Evolutionary conservation across 441 rosid genomes (phyloP), one percentile per base, ranked within the genome.

Genomic region (Croton setiger): DNA sequence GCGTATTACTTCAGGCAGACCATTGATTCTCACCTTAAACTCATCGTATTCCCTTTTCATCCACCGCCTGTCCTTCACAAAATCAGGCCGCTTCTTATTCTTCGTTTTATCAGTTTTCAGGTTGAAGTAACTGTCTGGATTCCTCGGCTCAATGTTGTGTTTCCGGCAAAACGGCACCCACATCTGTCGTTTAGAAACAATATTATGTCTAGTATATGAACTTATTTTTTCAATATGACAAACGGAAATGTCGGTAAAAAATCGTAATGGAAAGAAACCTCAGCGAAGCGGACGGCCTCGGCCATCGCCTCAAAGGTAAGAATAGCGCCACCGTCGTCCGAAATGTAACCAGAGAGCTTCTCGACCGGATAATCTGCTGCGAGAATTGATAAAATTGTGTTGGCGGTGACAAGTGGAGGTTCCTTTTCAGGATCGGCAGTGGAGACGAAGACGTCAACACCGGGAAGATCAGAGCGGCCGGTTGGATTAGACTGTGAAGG

Each of bases 91-190:
- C 57, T 87, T 87, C 84, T 90, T 93, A 76, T 85, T 82, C 79
- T 84, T 90, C 0, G 91, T 86, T 0, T 89, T 92, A 67, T 93
- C 96, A 0, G 71, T 78, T 68, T 86, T 85, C 66, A 74, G 4
- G 75, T 1, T 82, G 66, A 90, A 90, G 78, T 93, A 88, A 76
- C 88, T 86, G 59, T 92, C 97, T 0, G 96, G 98, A 69, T 90
- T 92, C 70, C 92, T 84, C 0, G 97, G 97, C 72, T 92, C 98
- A 31, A 92, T 87, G 51, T 85, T 78, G 73, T 92, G 98, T 70
- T 92, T 92, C 17, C 98, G 82, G 39, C 97, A 92, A 72, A 92
- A 92, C n/a, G 98, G 98, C 70, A 90, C 96, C 98, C 97, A 92
- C 44, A 86, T 69, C 92, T 86, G 72, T 48, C 39, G 59, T 31